Evolutionary conservation across 768 basidiomycete genomes (phyloP), one percentile per base, ranked within the genome.

Genomic region (Paxillus ammoniavirescens): DNA sequence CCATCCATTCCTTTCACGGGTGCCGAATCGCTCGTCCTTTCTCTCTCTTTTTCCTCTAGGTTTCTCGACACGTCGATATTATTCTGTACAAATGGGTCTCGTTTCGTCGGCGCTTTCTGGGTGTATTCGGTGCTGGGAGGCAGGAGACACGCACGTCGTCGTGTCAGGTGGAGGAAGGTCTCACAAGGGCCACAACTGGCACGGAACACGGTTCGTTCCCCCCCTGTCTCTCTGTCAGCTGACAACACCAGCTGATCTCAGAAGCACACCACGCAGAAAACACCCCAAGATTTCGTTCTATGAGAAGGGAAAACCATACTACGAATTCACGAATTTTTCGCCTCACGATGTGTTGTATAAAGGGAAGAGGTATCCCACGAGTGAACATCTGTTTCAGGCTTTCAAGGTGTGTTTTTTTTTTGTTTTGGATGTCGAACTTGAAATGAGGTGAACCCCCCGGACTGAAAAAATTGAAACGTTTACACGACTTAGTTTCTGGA

Each of bases 301-400:
- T 59, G 77, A 87, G 47, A 87, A 81, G 61, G 68, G 78, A 35
- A 75, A 83, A 50, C 85, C 84, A 2, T 75, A 85, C 56, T 87
- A 87, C 60, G 85, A 82, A 15, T 87, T 88, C 60, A 87, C 86
- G 7, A 88, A 88, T 60, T 88, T 87, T 61, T 88, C 88, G 1
- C 66, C 81, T 0, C 84, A 88, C 66, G 75, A 82, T n/a, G 83
- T 90, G 8, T 63, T 77, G 15, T 85, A 87, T 59, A 75, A 81
- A 21, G 81, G 82, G 17, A 83, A 82, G 62, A 72, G 71, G 40
- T 90, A 89, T 58, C 85, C 86, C 0, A 90, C 87, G 7, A 86
- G 85, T 65, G 88, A 89, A 61, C 88, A 89, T 66, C 77, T 89
- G 17, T 89, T 87, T 60, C 87, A 89, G 61, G 86, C 87, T 0